These are phyloP conservation scores for Botrytis elliptica DNA, from an alignment of 2,329 filamentous ascomycete genomes.

Conservation along the genomic window DNA sequence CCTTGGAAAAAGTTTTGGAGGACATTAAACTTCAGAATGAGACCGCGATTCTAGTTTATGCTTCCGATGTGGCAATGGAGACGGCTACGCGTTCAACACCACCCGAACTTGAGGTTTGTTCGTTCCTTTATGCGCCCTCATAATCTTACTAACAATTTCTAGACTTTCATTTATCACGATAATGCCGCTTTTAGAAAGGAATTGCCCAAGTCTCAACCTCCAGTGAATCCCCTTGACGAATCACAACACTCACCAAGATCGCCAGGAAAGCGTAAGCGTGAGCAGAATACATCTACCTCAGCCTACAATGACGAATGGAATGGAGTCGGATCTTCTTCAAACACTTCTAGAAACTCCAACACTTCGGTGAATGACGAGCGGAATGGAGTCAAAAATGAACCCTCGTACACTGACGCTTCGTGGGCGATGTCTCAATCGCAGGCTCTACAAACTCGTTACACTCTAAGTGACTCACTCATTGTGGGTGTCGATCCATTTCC, in stretches of 20 bases:
- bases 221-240: conserved; percentile 15
- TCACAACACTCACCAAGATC: conserved; percentile 18
- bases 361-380: conserved; percentile 13
- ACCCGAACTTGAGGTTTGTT: conserved; percentile 41
- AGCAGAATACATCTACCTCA: conserved; percentile 25
- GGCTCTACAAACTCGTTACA: background rate
- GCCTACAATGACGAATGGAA: conserved; percentile 20
- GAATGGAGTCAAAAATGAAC: conserved; percentile 3
- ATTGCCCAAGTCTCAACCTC: conserved; percentile 34
- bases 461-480: conserved; percentile 18
- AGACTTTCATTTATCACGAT: conserved; percentile 52
- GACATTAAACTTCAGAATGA: conserved; percentile 51
- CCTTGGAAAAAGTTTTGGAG: conserved; percentile 46
- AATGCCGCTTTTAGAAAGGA: conserved; percentile 54
- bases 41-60: conserved; percentile 52
- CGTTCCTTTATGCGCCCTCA: background rate
- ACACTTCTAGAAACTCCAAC: conserved; percentile 13
- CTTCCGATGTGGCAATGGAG: conserved; percentile 50
- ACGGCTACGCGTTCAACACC: conserved; percentile 39
- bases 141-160: conserved; percentile 27
- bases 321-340: conserved; percentile 11
- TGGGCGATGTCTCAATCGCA: background rate
- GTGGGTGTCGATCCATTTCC: conserved; percentile 33
- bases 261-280: conserved; percentile 35
- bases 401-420: background rate